These are phyloP conservation scores for Citeromyces matritensis DNA, from an alignment of 805 yeast genomes.

Conservation along the genomic window DNA sequence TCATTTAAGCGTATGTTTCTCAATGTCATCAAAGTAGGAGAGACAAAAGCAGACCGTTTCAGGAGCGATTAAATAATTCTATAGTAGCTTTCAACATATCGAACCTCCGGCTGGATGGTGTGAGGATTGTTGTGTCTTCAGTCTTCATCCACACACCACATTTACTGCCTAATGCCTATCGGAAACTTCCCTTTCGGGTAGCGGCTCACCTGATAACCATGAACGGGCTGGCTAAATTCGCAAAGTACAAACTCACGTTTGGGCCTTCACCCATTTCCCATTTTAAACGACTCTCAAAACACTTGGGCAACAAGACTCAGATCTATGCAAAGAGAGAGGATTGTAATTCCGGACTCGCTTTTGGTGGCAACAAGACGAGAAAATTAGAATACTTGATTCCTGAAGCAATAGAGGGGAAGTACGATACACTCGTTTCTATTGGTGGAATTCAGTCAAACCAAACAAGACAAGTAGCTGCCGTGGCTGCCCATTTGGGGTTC, in stretches of 20 bases:
- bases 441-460: slow-evolving; percentile 20
- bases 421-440: slow-evolving; percentile 18
- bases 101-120: no score
- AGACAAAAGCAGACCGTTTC: no score
- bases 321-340: slow-evolving; percentile 19
- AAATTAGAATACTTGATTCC: slow-evolving; percentile 18
- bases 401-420: slow-evolving; percentile 16
- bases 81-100: no score
- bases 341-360: slow-evolving; percentile 18
- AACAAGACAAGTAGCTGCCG: slow-evolving; percentile 19
- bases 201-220: background rate
- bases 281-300: slow-evolving; percentile 13
- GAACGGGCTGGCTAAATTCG: slow-evolving; percentile 7
- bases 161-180: no score
- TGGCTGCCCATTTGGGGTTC: slow-evolving; percentile 18
- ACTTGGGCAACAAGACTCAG: slow-evolving; percentile 15
- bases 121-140: no score
- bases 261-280: slow-evolving; percentile 19
- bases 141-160: no score
- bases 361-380: slow-evolving; percentile 18
- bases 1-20: no score
- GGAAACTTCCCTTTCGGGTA: no score
- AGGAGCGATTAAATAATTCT: no score
- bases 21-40: no score
- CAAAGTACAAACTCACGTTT: slow-evolving; percentile 13